phyloP scores from a whole-genome alignment of 2,329 filamentous ascomycete genomes.

The Cordyceps fumosorosea region DNA sequence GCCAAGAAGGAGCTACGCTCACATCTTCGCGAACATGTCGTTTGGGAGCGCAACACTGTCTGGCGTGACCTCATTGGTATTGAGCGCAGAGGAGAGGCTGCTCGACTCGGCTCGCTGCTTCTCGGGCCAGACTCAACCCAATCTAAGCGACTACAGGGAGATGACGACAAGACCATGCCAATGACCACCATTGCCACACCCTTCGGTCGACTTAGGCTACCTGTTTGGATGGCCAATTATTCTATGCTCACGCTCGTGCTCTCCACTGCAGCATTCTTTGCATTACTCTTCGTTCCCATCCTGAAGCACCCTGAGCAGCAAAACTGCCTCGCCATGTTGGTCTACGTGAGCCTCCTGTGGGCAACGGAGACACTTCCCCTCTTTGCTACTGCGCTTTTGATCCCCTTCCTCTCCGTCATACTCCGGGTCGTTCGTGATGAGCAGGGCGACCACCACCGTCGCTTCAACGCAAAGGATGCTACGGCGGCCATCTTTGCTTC shows the following conservation, averaged over 20 bases:
- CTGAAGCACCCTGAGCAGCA: slow-evolving; percentile 87
- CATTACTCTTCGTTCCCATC: slow-evolving; percentile 69
- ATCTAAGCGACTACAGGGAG: slow-evolving; percentile 72
- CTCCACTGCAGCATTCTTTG: slow-evolving; percentile 66
- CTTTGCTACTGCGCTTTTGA: slow-evolving; percentile 89
- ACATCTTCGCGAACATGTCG: slow-evolving; percentile 90
- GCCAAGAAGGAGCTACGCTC: slow-evolving; percentile 82
- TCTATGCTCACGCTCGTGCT: slow-evolving; percentile 71
- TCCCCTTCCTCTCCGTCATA: slow-evolving; percentile 87
- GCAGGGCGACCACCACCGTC: slow-evolving; percentile 50
- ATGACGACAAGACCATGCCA: slow-evolving; percentile 57
- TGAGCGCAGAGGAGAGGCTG: slow-evolving; percentile 89
- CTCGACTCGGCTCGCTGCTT: slow-evolving; percentile 79
- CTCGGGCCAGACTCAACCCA: slow-evolving; percentile 68
- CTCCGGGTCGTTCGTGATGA: slow-evolving; percentile 78
- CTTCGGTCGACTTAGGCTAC: slow-evolving; percentile 67
- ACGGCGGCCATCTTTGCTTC: slow-evolving; percentile 81
- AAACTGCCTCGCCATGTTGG: slow-evolving; percentile 87
- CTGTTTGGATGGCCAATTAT: slow-evolving; percentile 75
- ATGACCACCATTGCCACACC: slow-evolving; percentile 72
- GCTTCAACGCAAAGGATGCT: slow-evolving; percentile 73
- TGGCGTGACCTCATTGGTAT: slow-evolving; percentile 99
- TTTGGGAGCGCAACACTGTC: slow-evolving; percentile 98
- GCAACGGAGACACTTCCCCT: slow-evolving; percentile 95
- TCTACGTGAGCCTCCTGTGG: slow-evolving; percentile 93